Conservation (phyloP, 495 filamentous ascomycete genomes). For the Aspergillus egyptiacus region DNA sequence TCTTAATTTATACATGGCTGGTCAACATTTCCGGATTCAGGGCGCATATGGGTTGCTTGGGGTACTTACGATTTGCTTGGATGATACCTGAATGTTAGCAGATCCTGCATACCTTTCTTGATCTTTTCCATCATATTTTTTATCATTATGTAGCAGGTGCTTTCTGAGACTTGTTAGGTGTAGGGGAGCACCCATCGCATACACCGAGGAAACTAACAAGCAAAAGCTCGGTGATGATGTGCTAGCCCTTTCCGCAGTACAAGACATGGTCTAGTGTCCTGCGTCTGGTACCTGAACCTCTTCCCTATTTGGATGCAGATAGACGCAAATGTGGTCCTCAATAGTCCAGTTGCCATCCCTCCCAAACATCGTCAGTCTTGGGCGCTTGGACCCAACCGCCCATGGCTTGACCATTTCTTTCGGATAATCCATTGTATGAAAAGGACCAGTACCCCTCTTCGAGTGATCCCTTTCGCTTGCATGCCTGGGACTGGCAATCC, state of each 20-base stretch:
- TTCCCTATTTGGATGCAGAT: no score
- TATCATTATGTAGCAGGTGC: not conserved
- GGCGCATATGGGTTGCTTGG: constrained; percentile 15
- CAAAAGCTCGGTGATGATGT: not conserved
- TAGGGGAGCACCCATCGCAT: not conserved
- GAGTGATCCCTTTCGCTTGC: no score
- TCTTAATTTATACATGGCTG: not conserved
- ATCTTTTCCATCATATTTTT: not conserved
- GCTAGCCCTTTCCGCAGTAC: not conserved
- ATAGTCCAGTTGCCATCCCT: no score
- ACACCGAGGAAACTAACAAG: not conserved
- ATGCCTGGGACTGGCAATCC: no score
- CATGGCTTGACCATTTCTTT: no score
- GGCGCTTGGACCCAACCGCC: no score
- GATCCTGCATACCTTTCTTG: constrained; percentile 11
- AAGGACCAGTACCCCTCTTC: no score
- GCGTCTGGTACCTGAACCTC: no score
- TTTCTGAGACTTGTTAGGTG: not conserved
- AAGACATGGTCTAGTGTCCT: no score
- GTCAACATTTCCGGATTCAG: constrained; percentile 4
- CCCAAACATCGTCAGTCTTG: no score
- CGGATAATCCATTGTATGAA: no score
- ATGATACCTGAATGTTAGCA: constrained; percentile 18
- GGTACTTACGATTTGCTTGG: constrained; percentile 9
- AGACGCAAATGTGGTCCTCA: no score